Conservation (phyloP, 345 rosid species). For the Lagerstroemia speciosa region DNA sequence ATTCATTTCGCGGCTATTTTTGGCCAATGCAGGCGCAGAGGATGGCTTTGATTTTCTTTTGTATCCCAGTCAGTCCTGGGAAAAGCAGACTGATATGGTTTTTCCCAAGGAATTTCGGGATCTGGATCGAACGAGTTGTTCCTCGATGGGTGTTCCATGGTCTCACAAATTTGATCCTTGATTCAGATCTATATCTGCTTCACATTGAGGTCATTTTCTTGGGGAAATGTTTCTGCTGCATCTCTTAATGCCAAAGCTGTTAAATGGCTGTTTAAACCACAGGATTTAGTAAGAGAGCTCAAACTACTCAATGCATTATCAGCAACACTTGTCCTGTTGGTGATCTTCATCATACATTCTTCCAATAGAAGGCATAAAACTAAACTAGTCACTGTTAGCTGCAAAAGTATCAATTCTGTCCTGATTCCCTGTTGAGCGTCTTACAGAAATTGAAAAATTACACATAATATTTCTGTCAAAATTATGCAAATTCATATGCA, state of each 20-base stretch:
- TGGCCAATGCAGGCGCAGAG: conserved; percentile 10
- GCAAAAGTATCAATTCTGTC: too few species aligned
- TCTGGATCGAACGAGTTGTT: conserved; percentile 57
- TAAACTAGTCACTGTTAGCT: neutral
- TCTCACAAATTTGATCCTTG: conserved; percentile 64
- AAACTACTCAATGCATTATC: too few species aligned
- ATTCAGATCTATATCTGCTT: conserved; percentile 83
- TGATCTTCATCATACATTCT: too few species aligned
- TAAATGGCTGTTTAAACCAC: too few species aligned
- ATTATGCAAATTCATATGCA: too few species aligned
- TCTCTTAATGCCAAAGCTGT: too few species aligned
- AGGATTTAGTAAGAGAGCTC: too few species aligned
- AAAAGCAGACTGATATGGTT: conserved; percentile 78
- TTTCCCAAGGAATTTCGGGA: conserved; percentile 61
- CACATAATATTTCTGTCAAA: too few species aligned
- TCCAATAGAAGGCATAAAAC: neutral
- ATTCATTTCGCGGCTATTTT: neutral
- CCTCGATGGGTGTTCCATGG: conserved; percentile 86
- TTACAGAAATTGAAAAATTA: too few species aligned
- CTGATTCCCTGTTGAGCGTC: too few species aligned
- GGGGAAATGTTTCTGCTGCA: neutral
- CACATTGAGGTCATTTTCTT: conserved; percentile 50
- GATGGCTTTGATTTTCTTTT: conserved; percentile 56
- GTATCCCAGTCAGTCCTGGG: conserved; percentile 86
- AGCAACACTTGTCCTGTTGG: too few species aligned